Conservation (phyloP, 1,139 yeast genomes). For the Spencermartinsiella ligniputridi region DNA sequence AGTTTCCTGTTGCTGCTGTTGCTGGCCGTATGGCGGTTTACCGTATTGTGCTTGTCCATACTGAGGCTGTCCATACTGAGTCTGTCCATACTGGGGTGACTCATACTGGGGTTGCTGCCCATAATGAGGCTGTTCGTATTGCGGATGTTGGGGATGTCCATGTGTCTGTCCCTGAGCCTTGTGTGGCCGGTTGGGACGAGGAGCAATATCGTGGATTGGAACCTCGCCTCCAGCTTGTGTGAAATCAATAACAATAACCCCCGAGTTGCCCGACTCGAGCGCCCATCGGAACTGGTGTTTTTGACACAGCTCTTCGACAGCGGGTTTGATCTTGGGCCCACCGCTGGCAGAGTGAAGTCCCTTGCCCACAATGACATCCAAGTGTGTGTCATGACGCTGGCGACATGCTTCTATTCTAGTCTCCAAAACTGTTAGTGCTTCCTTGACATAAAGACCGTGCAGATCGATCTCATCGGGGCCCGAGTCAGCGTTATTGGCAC, state of each 20-base stretch:
- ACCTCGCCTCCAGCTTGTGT: conserved; percentile 38
- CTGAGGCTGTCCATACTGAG: conserved; percentile 20
- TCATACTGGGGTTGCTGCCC: conserved; percentile 21
- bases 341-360: conserved; percentile 82
- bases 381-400: conserved; percentile 50
- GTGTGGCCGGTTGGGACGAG: conserved; percentile 14
- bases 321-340: conserved; percentile 85
- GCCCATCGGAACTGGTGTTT: conserved; percentile 58
- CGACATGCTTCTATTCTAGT: conserved; percentile 66
- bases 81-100: conserved; percentile 10
- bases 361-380: conserved; percentile 82
- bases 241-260: conserved; percentile 72
- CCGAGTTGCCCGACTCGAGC: conserved; percentile 67
- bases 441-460: conserved; percentile 87
- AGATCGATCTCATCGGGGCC: conserved; percentile 82
- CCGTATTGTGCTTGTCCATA: conserved; percentile 19
- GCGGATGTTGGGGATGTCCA: conserved; percentile 15
- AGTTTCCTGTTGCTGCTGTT: conserved; percentile 28
- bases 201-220: conserved; percentile 21
- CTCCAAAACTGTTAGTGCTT: conserved; percentile 74
- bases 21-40: conserved; percentile 18
- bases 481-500: conserved; percentile 83
- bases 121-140: conserved; percentile 15
- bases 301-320: conserved; percentile 70
- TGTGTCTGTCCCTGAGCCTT: conserved; percentile 16